phyloP scores from a whole-genome alignment of 2,329 filamentous ascomycete species.

The Penicillium sp. region DNA sequence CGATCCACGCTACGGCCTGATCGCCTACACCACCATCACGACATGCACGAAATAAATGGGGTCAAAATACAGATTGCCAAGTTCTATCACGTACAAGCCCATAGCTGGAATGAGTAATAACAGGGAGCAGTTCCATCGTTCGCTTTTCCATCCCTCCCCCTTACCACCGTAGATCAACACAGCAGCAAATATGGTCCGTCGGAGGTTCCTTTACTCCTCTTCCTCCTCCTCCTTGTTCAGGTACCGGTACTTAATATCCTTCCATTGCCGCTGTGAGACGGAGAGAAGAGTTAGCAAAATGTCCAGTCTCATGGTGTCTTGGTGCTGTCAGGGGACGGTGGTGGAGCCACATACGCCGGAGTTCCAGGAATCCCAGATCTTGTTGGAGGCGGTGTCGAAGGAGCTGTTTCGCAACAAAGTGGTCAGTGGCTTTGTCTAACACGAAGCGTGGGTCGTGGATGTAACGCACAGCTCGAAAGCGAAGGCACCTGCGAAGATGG shows the following conservation, averaged over 20 bases:
- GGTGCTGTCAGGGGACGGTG: slow-evolving; percentile 2
- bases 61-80: slow-evolving; percentile 25
- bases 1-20: slow-evolving; percentile 16
- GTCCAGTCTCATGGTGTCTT: background rate
- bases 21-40: background rate
- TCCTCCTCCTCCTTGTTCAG: slow-evolving; percentile 67
- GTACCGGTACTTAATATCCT: slow-evolving; percentile 94
- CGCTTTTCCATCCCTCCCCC: slow-evolving; percentile 21
- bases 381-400: slow-evolving; percentile 79
- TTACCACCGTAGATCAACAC: slow-evolving; percentile 17
- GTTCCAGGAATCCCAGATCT: slow-evolving; percentile 88
- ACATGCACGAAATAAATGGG: slow-evolving; percentile 1
- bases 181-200: slow-evolving; percentile 4
- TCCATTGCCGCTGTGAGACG: slow-evolving; percentile 84
- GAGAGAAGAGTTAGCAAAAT: slow-evolving; percentile 16
- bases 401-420: slow-evolving; percentile 54
- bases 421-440: slow-evolving; percentile 18
- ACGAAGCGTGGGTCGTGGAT: slow-evolving; percentile 4
- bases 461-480: slow-evolving; percentile 82
- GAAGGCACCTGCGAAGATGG: slow-evolving; percentile 84
- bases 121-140: slow-evolving; percentile 14
- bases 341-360: slow-evolving; percentile 67
- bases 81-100: slow-evolving; percentile 27
- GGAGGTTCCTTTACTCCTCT: slow-evolving; percentile 34
- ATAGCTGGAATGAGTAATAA: slow-evolving; percentile 23